phyloP scores from a whole-genome alignment of 1,139 yeast species.

The Pichia sp. region DNA sequence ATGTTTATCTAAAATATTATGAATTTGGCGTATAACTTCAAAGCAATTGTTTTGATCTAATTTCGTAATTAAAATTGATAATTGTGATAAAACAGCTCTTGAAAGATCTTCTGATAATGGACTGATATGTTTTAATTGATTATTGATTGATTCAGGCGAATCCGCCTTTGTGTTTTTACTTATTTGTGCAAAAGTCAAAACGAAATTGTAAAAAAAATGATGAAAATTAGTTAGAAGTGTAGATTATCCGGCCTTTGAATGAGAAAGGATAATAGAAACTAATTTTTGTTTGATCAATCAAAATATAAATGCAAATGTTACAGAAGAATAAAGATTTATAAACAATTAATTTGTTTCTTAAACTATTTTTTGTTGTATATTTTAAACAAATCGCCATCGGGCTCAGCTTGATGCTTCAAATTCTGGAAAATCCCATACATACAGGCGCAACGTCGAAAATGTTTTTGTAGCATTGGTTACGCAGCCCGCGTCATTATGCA shows the following conservation, averaged over 20 bases:
- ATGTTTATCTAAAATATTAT: constrained; percentile 38
- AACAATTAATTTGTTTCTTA: too few species aligned
- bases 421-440: too few species aligned
- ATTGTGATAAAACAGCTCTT: constrained; percentile 46
- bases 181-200: constrained; percentile 14
- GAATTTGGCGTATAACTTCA: constrained; percentile 41
- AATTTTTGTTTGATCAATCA: not conserved
- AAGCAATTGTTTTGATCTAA: constrained; percentile 38
- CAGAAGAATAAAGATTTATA: not conserved
- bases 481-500: not conserved
- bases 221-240: not conserved
- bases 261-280: not conserved
- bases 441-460: not conserved
- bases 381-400: not conserved
- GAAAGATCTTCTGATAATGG: constrained; percentile 20
- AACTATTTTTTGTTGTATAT: too few species aligned
- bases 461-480: not conserved
- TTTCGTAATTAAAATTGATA: constrained; percentile 45
- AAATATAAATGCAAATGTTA: not conserved
- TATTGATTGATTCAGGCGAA: constrained; percentile 18
- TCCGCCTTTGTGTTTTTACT: constrained; percentile 19
- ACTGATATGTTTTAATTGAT: constrained; percentile 1
- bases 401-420: not conserved
- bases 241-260: not conserved
- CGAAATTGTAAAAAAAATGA: constrained; percentile 3